Evolutionary conservation across 257 asterid species (phyloP).

Genomic region (Nicotiana tabacum): DNA sequence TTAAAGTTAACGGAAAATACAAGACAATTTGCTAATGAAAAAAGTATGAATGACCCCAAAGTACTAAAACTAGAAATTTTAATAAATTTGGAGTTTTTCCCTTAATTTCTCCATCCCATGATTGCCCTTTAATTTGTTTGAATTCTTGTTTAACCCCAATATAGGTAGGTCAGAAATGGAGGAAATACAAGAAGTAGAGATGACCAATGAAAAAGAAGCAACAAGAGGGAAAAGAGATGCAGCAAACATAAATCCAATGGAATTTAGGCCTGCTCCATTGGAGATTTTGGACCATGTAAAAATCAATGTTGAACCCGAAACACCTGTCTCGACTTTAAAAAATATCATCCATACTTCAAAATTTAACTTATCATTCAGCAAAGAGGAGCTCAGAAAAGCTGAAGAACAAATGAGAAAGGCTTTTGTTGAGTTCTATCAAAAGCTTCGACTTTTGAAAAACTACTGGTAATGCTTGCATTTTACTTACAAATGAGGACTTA

Average conservation of each 20-base stretch:
- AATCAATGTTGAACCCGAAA: constrained; percentile 59
- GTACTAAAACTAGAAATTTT: no score
- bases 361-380: constrained; percentile 49
- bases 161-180: constrained; percentile 38
- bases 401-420: constrained; percentile 57
- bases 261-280: constrained; percentile 38
- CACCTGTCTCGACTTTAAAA: constrained; percentile 59
- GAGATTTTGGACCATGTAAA: constrained; percentile 58
- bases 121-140: not conserved
- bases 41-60: no score
- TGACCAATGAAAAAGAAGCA: constrained; percentile 31
- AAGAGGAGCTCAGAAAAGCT: constrained; percentile 50
- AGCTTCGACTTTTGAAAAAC: constrained; percentile 64
- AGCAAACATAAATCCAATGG: constrained; percentile 2
- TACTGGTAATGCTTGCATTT: constrained; percentile 33
- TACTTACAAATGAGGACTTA: no score
- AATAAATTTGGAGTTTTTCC: no score
- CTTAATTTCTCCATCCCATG: not conserved
- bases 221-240: not conserved
- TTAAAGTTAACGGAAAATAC: no score
- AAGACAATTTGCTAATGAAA: no score
- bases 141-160: not conserved
- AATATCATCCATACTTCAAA: constrained; percentile 32
- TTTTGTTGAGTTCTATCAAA: constrained; percentile 53
- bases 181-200: constrained; percentile 63